These are phyloP conservation scores for Endotrypanum monterogeii DNA, from an alignment of 208 protist species.

Conservation along the genomic window DNA sequence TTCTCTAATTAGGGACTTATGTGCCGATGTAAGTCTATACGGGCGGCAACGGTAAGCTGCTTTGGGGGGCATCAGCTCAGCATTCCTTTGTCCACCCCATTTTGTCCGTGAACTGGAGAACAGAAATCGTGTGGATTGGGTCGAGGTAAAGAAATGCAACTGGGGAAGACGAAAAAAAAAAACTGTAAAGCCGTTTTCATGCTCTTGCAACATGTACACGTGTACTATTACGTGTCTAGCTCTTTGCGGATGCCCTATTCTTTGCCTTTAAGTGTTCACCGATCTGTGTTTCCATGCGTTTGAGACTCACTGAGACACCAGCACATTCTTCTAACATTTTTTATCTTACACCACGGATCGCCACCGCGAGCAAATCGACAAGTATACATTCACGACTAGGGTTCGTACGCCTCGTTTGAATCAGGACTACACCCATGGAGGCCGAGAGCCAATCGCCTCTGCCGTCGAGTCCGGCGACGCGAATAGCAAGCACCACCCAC, in stretches of 20 bases:
- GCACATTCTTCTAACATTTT: neutral
- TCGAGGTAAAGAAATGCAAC: neutral
- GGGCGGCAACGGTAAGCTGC: too few relatives aligned
- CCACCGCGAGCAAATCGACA: neutral
- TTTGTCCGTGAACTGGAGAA: neutral
- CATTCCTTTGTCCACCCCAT: too few relatives aligned
- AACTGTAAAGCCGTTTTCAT: too few relatives aligned
- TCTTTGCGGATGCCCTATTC: neutral
- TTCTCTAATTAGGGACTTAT: neutral
- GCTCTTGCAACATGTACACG: neutral
- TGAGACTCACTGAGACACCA: neutral
- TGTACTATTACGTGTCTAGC: neutral
- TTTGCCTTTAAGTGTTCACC: neutral
- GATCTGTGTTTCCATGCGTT: neutral
- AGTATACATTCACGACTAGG: too few relatives aligned
- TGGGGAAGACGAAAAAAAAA: neutral
- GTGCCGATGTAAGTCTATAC: neutral
- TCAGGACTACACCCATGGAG: neutral
- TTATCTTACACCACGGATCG: neutral
- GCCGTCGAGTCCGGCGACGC: neutral
- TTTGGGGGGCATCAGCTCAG: neutral
- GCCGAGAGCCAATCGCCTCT: too few relatives aligned
- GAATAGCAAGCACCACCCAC: neutral
- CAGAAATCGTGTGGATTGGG: too few relatives aligned
- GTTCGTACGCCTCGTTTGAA: neutral